These are phyloP conservation scores for Cercospora beticola DNA, from an alignment of 2,329 filamentous ascomycete species.

Conservation along the genomic window DNA sequence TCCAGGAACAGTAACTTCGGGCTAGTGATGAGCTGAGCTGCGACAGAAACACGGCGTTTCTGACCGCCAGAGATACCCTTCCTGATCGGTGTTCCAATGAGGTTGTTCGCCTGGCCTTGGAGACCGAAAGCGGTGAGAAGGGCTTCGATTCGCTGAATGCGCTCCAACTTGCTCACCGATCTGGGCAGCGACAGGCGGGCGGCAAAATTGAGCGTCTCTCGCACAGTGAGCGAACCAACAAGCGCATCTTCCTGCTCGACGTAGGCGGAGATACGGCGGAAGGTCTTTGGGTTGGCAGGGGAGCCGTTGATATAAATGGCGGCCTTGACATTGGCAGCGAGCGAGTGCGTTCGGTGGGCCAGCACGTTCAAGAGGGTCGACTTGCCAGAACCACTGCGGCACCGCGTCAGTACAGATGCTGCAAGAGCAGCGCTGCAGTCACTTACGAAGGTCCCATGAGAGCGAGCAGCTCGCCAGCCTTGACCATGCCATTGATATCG, in stretches of 20 bases:
- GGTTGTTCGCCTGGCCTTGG: slow-evolving; percentile 63
- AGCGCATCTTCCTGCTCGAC: slow-evolving; percentile 88
- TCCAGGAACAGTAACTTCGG: slow-evolving; percentile 81
- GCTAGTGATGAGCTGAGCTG: slow-evolving; percentile 75
- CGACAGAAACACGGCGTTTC: slow-evolving; percentile 76
- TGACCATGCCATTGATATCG: slow-evolving; percentile 61
- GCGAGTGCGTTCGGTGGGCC: slow-evolving; percentile 59
- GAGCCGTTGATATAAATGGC: slow-evolving; percentile 64
- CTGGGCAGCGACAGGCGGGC: slow-evolving; percentile 63
- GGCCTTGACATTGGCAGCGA: slow-evolving; percentile 56
- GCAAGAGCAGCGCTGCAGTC: neutral
- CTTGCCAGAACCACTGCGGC: slow-evolving; percentile 62
- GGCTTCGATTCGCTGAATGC: slow-evolving; percentile 61
- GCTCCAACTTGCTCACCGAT: slow-evolving; percentile 56
- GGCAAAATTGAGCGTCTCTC: slow-evolving; percentile 76
- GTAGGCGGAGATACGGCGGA: slow-evolving; percentile 69
- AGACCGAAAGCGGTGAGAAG: slow-evolving; percentile 74
- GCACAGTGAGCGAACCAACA: slow-evolving; percentile 75
- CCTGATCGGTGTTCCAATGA: slow-evolving; percentile 78
- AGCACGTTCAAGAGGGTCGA: slow-evolving; percentile 81
- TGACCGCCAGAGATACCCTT: slow-evolving; percentile 85
- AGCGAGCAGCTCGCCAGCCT: slow-evolving; percentile 71
- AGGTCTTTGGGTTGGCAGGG: slow-evolving; percentile 52
- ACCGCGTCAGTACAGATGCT: slow-evolving; percentile 9
- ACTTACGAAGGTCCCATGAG: slow-evolving; percentile 72